Base-by-base conservation (phyloP, 192 early-diverging fungal genomes). In the Coemansia sp. region DNA sequence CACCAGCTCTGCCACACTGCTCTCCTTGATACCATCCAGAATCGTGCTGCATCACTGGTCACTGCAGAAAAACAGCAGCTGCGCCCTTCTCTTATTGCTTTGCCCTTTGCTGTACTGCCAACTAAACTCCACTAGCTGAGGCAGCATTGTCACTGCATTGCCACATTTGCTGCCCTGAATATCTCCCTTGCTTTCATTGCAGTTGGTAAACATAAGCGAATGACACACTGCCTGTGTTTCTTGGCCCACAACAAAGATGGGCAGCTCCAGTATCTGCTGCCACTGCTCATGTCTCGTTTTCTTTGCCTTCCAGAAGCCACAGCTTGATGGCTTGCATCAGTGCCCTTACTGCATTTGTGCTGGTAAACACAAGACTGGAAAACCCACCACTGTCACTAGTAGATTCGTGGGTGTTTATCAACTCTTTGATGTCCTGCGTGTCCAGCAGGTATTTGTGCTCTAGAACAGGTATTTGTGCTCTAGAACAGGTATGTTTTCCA, bases 191-290 rank as follows among this genome's bases (percentile, higher is more conserved):
- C 29, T 29, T 23, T 40, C 4, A 14, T 25, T 30, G 4, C 11
- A 28, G 23, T 25, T 27, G 20, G 48, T 23, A 15, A 62, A 36
- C 25, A 75, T 19, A 7, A 31, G 41, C 2, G 60, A 41, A 7
- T 44, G 41, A 29, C 70, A 79, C 0, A 59, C 59, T 6, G 31
- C 17, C 19, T 36, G 62, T 28, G 76, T 79, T 19, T 70, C 67
- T 19, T 56, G 45, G 27, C 76, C 76, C 14, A 79, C 76, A 15
- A 73, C 76, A 64, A 79, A 79, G 54, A 73, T 65, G 4, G 76
- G 70, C 27, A 54, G 17, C 30, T 37, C 11, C 3, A 73, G 36
- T 3, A 79, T 52, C 20, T 30, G 25, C 22, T 40, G 14, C 70
- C 70, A 73, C 29, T 22, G 14, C 5, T 25, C 37, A 2, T 37